Percentiles rank a stretch among this genome's conserved stretches.
Evolutionary conservation across 352 stramenopile genomes (phyloP).

Genomic region (Phytophthora litchii): DNA sequence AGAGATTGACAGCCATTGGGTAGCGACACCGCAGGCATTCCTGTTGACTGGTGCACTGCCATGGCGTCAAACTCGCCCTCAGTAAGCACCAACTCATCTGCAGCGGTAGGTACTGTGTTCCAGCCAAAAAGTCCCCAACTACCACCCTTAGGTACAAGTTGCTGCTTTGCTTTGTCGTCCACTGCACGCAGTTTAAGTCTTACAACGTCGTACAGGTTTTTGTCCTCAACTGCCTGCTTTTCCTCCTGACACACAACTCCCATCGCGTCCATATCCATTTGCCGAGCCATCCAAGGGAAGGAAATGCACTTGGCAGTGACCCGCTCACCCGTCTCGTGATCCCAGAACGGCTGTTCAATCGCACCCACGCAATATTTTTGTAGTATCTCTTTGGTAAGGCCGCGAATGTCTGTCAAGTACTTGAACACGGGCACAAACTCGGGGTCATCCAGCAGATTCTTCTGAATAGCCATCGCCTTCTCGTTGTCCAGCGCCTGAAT

Average conservation of each 20-base stretch:
- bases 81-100: constrained; percentile 95
- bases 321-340: constrained; percentile 53
- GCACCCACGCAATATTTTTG: constrained; percentile 91
- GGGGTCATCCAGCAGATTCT: constrained; percentile 74
- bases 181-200: constrained; percentile 87
- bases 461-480: constrained; percentile 86
- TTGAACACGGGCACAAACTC: constrained; percentile 66
- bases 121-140: constrained; percentile 99
- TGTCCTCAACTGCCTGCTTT: constrained; percentile 41
- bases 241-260: constrained; percentile 66
- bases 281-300: constrained; percentile 96
- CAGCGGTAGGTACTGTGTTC: constrained; percentile 93
- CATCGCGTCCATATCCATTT: constrained; percentile 85
- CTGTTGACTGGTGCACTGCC: constrained; percentile 97
- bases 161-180: constrained; percentile 88
- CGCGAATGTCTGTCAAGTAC: constrained; percentile 77
- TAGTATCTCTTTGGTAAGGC: constrained; percentile 72
- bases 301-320: constrained; percentile 88
- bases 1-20: constrained; percentile 98
- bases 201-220: constrained; percentile 82
- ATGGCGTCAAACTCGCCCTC: constrained; percentile 98
- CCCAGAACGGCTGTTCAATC: constrained; percentile 87
- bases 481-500: constrained; percentile 83
- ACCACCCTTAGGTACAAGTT: constrained; percentile 90
- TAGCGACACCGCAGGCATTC: constrained; percentile 92